Percentiles rank a stretch among this genome's conserved stretches.
phyloP scores from a whole-genome alignment of 1,139 yeast genomes.

The Diutina siamensis region DNA sequence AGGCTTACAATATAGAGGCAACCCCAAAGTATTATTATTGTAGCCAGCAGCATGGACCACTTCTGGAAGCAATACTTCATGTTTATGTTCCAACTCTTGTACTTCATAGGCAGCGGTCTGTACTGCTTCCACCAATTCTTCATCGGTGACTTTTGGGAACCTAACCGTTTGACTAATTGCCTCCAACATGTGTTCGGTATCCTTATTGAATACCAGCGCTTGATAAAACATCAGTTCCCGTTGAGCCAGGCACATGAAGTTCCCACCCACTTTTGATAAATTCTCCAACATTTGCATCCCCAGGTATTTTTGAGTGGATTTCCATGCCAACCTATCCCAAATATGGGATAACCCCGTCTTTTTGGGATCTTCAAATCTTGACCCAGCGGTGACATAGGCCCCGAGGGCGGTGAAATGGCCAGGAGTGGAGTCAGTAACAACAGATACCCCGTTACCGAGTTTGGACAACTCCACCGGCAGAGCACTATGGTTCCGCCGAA shows the following conservation, averaged over 20 bases:
- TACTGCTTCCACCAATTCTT: slow-evolving; percentile 65
- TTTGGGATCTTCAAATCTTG: slow-evolving; percentile 54
- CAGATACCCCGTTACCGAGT: slow-evolving; percentile 65
- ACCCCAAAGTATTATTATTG: slow-evolving; percentile 61
- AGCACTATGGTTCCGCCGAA: no score
- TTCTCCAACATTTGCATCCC: slow-evolving; percentile 68
- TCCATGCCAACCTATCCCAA: slow-evolving; percentile 79
- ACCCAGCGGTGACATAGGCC: slow-evolving; percentile 81
- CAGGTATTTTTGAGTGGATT: slow-evolving; percentile 51
- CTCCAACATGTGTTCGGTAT: slow-evolving; percentile 73
- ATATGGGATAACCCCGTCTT: slow-evolving; percentile 69
- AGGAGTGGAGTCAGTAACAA: slow-evolving; percentile 78
- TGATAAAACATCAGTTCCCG: slow-evolving; percentile 89
- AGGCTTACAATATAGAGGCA: slow-evolving; percentile 38
- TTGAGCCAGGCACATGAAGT: slow-evolving; percentile 87
- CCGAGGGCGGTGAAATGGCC: slow-evolving; percentile 92
- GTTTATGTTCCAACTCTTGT: slow-evolving; percentile 68
- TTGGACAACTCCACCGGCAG: not conserved
- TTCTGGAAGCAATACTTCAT: slow-evolving; percentile 84
- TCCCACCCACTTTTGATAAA: slow-evolving; percentile 79
- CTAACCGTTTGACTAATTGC: slow-evolving; percentile 73
- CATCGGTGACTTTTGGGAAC: slow-evolving; percentile 53
- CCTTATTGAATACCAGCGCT: slow-evolving; percentile 84
- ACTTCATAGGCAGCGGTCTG: slow-evolving; percentile 74
- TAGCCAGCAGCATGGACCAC: slow-evolving; percentile 78